Conservation (phyloP, 345 rosid species). For the Passiflora organensis region DNA sequence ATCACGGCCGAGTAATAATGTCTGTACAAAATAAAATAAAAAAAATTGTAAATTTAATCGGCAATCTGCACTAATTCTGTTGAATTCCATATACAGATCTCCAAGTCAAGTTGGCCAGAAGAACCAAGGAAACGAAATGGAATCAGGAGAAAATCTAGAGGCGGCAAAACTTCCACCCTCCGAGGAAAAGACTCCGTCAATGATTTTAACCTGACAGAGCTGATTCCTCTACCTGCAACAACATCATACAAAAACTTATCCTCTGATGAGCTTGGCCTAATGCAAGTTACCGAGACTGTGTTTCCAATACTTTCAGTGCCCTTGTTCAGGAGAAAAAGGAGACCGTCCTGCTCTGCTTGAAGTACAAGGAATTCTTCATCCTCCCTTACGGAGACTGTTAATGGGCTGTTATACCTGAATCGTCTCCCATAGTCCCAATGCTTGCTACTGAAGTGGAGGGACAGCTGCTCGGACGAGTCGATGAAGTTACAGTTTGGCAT, state of each 20-base stretch:
- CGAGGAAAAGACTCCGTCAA: constrained; percentile 20
- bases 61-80: constrained; percentile 23
- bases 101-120: constrained; percentile 33
- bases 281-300: constrained; percentile 24
- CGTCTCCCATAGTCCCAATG: constrained; percentile 31
- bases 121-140: constrained; percentile 27
- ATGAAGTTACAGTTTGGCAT: constrained; percentile 31
- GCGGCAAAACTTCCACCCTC: constrained; percentile 14
- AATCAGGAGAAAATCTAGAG: constrained; percentile 26
- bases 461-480: constrained; percentile 36
- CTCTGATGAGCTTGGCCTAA: constrained; percentile 26
- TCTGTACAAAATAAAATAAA: too few relatives aligned
- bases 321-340: constrained; percentile 37
- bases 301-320: constrained; percentile 22
- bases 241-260: constrained; percentile 25
- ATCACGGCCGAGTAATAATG: too few relatives aligned
- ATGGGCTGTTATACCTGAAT: constrained; percentile 30
- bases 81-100: constrained; percentile 39
- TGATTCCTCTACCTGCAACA: constrained; percentile 19
- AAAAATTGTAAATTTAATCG: too few relatives aligned
- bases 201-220: constrained; percentile 34
- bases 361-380: constrained; percentile 33
- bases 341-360: constrained; percentile 46
- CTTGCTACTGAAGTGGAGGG: constrained; percentile 27
- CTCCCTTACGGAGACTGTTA: constrained; percentile 20